Evolutionary conservation across 805 yeast species (phyloP), one percentile per base, ranked within the genome.

Genomic region (Metschnikowia orientalis): DNA sequence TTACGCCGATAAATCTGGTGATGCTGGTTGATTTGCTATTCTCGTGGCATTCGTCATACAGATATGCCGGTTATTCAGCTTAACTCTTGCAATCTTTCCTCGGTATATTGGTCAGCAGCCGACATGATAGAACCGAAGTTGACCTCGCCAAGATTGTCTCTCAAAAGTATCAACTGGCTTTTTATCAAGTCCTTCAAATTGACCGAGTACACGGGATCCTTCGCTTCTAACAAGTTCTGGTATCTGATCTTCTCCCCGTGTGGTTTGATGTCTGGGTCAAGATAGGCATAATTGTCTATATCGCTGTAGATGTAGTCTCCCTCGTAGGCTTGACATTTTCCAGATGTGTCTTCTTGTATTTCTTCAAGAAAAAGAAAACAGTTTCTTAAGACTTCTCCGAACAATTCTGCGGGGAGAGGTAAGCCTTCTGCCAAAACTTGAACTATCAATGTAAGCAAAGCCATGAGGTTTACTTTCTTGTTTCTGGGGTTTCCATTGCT

Each of bases 401-500:
- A 63, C 5, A 24, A n/a, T 8, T 20, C 18, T 23, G 31, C 46
- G 19, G 18, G 40, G 35, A 34, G 52, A 44, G 36, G 40, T 31
- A 31, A 35, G 20, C 50, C 53, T 35, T 48, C 44, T 5, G 56
- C 47, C 2, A 55, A 44, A 1, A 55, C 67, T 47, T 35, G 56
- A 17, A 68, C 56, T 8, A 75, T 45, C 31, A 82, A 45, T 8
- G 79, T 59, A 3, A 81, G 60, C 6, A 83, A 53, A 0, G 85
- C 92, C 38, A 85, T 54, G 3, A 79, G 59, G 43, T 73, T 77
- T 32, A 81, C 61, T 55, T 90, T 90, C 41, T 82, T 76, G 44
- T 77, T 75, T 38, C 85, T 69, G 1, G 95, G 89, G 47, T 80
- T 87, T 25, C 81, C 83, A 36, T 84, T 71, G 38, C 75, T 74